Evolutionary conservation across 2,329 filamentous ascomycete species (phyloP), one percentile per base, ranked within the genome.

Genomic region (Sporothrix variecibatus): DNA sequence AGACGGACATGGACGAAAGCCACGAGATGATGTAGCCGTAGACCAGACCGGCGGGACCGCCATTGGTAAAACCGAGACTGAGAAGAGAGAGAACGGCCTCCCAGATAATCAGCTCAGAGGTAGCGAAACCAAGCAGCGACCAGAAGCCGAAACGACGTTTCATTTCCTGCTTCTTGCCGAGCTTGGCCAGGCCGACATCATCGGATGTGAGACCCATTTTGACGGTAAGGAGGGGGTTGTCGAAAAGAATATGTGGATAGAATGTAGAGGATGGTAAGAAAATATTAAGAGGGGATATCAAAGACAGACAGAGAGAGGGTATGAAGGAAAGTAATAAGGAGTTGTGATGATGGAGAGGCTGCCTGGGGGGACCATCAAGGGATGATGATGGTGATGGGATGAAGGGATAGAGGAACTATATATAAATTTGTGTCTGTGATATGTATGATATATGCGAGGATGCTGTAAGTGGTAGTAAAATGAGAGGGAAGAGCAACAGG

Each of bases 21-120:
- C 85, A 86, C 17, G 82, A 82, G 51, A 86, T 79, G 2, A 88
- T 74, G 72, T 84, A 88, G 5, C 85, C 82, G 81, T 86, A 89
- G 28, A 89, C 84, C 20, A 88, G 81, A 31, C 86, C 87, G 1
- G 84, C 86, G 0, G 85, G 84, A 6, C 87, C 87, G 4, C 87
- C 87, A 76, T 87, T 87, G 28, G 80, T 77, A 43, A 85, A 81
- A 9, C 82, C 81, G 53, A 83, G 81, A 5, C 81, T 79, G 8
- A 82, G 80, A 0, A 67, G 71, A 11, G 74, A 67, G 34, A 72
- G 71, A 1, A 75, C 68, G 43, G 65, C 74, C 74, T 72, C 73
- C 65, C 71, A 75, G 74, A 73, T 73, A n/a, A 72, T 75, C 20
- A 75, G 71, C 23, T 49, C 46, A 20, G 74, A 75, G 71, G 73